Evolutionary conservation across 2,329 filamentous ascomycete genomes (phyloP), one percentile per base, ranked within the genome.

Genomic region (Trichophyton schoenleinii): DNA sequence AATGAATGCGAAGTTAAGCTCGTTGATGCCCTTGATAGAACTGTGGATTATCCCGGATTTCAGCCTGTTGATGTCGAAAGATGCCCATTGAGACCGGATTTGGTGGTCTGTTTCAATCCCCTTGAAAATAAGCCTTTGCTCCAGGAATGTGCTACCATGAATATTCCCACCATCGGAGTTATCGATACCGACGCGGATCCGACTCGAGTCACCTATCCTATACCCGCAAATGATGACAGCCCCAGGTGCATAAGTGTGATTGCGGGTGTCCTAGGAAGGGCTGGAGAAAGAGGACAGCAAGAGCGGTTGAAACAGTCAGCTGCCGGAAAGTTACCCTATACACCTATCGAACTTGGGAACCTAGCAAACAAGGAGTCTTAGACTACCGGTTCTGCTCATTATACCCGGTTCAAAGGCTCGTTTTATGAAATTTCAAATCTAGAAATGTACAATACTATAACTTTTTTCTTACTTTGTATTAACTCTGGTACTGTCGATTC

Each of bases 221-320:
- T 99, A 67, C 94, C 94, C 1, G 90, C 90, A 58, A 99, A 99
- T 73, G 94, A 99, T 71, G 94, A 99, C 80, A 95, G 91, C 83
- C 75, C 96, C 67, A 87, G 94, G 63, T 86, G 87, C 66, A 82
- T 91, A 58, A 84, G 87, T 67, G 81, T 96, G 63, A 89, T 99
- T 67, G 88, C 86, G 3, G 91, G 91, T 60, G 86, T 94, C 0
- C 80, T 99, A 42, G 92, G 91, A 46, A 83, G 87, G 59, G 94
- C 94, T 0, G 94, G 89, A 8, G 79, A 95, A 76, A 79, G 82
- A 59, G 94, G 94, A 42, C 86, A 91, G 70, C 74, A 79, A 68
- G 81, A 82, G 63, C 83, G 92, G 61, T 75, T 88, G 49, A 77
- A 78, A 46, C 81, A 81, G 52, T 89, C 90, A 1, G 70, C 77